Base-by-base conservation (phyloP, 768 basidiomycete genomes). In the Suillus sp. region DNA sequence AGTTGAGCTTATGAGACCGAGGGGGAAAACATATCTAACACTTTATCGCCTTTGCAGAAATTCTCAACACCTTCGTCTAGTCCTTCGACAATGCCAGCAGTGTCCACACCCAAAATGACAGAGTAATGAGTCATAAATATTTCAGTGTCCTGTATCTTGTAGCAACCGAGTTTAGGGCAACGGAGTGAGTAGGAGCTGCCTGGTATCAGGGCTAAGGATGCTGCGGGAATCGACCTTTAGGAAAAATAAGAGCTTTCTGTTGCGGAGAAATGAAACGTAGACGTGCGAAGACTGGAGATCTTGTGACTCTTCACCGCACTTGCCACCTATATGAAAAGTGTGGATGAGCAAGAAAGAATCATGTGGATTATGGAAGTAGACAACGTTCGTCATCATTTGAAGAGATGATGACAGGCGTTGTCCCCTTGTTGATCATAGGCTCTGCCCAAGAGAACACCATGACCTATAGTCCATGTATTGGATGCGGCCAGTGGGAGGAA, bases 91-190 rank as follows among this genome's bases (percentile, higher is more conserved):
- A 71, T 70, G 5, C 82, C 82, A 0, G 79, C 76, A 27, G 72
- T 69, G 37, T 80, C 79, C 11, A 59, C 22, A 0, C 80, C 80
- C 16, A 79, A 56, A n/a, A 79, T 32, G 11, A 71, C 70, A 4
- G 78, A 82, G 64, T 66, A 83, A 4, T 69, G 59, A 2, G 77
- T 68, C 20, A 77, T 59, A 55, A 78, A 73, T 0, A 67, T 37
- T 9, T 75, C 78, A 56, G 65, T 66, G 56, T 69, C 60, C 43
- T 74, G 75, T 27, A 80, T 72, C 67, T 75, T 75, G 11, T 78
- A 84, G 70, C 78, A 42, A 79, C 67, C 10, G 84, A 84, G 66
- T 85, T 84, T 13, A 86, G 74, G 1, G 75, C 80, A 6, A 72
- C 67, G 0, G 79, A 66, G 37, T 77, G 66, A 42, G 81, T 59